Base-by-base conservation (phyloP, 148 eudicot species). In the Polygonum aviculare region DNA sequence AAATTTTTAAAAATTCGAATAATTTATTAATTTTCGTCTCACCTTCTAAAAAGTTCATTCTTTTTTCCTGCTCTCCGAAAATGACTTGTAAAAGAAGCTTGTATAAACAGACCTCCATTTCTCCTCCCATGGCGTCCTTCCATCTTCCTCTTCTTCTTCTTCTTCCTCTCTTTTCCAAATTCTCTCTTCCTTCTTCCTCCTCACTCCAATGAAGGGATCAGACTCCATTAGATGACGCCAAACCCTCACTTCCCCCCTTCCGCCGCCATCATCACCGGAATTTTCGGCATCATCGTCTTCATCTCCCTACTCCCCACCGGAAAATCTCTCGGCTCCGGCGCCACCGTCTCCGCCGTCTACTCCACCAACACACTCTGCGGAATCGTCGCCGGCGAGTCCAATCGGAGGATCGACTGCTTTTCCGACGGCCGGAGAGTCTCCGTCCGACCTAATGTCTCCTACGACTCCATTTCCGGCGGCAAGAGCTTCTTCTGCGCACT, bases 401-500 rank as follows among this genome's bases (percentile, higher is more conserved):
- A 50, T 21, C 90, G 84, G 45, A 82, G 82, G 22, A 86, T 95
- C 4, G 82, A 87, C 70, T 95, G 98, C 81, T 85, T 62, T 74
- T 75, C 70, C 33, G 19, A 75, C 38, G 79, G 76, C 11, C 40
- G 9, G 6, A 52, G 75, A 14, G 38, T 77, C 16, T 12, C 40
- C 15, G 36, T 88, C 54, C 79, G 69, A 4, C 91, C 92, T 12
- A 76, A 81, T n/a, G 72, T 78, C 69, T 89, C 97, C 55, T 95
- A 83, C 79, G 86, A 86, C 73, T 80, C 81, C 69, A 80, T 94
- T 78, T 76, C 93, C 73, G 98, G 93, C 52, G 97, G 97, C 49
- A 80, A 72, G 54, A 82, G 77, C 77, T 79, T 86, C 72, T 83
- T 94, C 82, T 92, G 97, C 84, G 98, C 85, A 5, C 72, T 90